Base-by-base conservation (phyloP, 139 green algal genomes). In the Chlorokybus atmophyticus region DNA sequence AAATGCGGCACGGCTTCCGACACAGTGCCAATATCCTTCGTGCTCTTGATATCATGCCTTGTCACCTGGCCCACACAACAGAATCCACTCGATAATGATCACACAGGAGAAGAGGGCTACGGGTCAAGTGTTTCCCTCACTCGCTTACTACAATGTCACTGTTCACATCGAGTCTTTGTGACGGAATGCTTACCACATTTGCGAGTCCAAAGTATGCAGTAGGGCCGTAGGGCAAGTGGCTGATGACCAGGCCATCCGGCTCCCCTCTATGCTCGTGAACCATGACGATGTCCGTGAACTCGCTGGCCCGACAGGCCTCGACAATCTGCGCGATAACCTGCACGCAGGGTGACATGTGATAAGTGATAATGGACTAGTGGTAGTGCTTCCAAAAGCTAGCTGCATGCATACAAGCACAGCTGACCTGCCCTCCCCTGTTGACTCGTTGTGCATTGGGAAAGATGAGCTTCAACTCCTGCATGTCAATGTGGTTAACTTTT, bases 121-220 rank as follows among this genome's bases (percentile, higher is more conserved):
- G 39, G 19, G 39, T 19, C 19, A 19, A 19, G 19, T 19, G 39
- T 47, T 19, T 19, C 39, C 19, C 19, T n/a, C 39, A 47, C 39
- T 19, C 39, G 19, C 19, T n/a, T 47, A 47, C 39, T 47, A 19
- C 19, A n/a, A 47, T 19, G 19, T 47, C 39, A 19, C 19, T 47
- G 19, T n/a, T 47, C 39, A 19, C 19, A n/a, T 47, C n/a, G n/a
- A n/a, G n/a, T n/a, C n/a, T n/a, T n/a, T n/a, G n/a, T n/a, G n/a
- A n/a, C n/a, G 5, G 35, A 4, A 38, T 14, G 32, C 63, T 38
- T 29, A 83, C 91, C 7, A 88, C 85, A 74, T 93, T 93, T 71
- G 76, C 81, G 0, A 98, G 38, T 26, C 92, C 92, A 76, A 99
- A 99, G 75, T 95, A 98, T 14, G 91, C 89, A 1, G 89, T 96